Percentiles rank a stretch among this genome's conserved stretches.
Conservation (phyloP, 441 rosid genomes). For the Erysimum pusillum region DNA sequence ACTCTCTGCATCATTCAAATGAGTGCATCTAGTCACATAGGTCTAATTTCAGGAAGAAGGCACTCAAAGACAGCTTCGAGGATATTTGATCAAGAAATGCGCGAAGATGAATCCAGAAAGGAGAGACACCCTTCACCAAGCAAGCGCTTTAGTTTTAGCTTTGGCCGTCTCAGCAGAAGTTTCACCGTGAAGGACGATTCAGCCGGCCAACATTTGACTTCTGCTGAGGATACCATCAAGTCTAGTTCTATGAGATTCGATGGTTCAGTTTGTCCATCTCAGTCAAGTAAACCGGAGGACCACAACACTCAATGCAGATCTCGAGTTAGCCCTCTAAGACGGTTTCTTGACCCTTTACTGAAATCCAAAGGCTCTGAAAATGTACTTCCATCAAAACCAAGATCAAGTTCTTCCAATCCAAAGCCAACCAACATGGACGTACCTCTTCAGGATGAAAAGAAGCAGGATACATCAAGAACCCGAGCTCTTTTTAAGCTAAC, state of each 20-base stretch:
- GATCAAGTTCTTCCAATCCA: slow-evolving; percentile 46
- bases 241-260: slow-evolving; percentile 66
- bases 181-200: slow-evolving; percentile 76
- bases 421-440: slow-evolving; percentile 39
- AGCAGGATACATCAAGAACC: slow-evolving; percentile 47
- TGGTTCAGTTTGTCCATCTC: slow-evolving; percentile 49
- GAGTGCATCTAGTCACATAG: too few species aligned
- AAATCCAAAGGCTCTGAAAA: slow-evolving; percentile 61
- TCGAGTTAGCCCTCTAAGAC: slow-evolving; percentile 78
- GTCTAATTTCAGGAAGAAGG: too few species aligned
- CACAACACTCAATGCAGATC: slow-evolving; percentile 50
- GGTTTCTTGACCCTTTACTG: slow-evolving; percentile 72
- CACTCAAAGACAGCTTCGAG: slow-evolving; percentile 49
- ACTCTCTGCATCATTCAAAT: too few species aligned
- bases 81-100: slow-evolving; percentile 54
- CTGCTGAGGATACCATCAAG: slow-evolving; percentile 54
- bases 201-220: slow-evolving; percentile 55
- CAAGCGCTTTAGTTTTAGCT: slow-evolving; percentile 81
- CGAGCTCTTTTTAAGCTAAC: slow-evolving; percentile 72
- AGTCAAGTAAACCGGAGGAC: slow-evolving; percentile 53
- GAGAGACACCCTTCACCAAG: slow-evolving; percentile 67
- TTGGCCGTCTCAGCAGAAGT: slow-evolving; percentile 76
- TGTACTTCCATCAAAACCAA: slow-evolving; percentile 49
- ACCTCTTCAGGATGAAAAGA: slow-evolving; percentile 47
- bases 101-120: slow-evolving; percentile 50